Percentiles rank a stretch among this genome's conserved stretches.
phyloP scores from a whole-genome alignment of 768 basidiomycete genomes.

The Phaeotremella skinneri region DNA sequence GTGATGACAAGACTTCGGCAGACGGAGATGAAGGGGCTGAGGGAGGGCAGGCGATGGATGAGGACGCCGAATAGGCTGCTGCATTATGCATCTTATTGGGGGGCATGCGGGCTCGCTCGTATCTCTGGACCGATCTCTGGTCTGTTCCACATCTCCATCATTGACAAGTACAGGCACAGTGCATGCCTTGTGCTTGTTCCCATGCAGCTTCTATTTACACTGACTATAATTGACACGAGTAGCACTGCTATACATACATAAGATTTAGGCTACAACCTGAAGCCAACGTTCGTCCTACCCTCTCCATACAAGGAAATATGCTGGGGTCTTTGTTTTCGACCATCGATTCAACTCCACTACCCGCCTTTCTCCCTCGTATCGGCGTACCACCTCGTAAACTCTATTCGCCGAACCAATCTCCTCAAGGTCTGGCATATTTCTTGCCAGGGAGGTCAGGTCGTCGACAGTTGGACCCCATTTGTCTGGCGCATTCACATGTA shows the following conservation, averaged over 20 bases:
- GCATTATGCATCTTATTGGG: too few relatives aligned
- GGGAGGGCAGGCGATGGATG: constrained; percentile 17
- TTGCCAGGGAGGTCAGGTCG: constrained; percentile 26
- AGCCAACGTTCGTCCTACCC: too few relatives aligned
- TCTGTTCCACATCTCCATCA: too few relatives aligned
- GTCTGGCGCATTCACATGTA: constrained; percentile 36
- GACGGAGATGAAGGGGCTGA: constrained; percentile 13
- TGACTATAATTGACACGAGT: too few relatives aligned
- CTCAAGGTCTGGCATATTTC: constrained; percentile 17
- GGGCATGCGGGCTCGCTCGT: too few relatives aligned
- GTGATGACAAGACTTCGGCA: constrained; percentile 5
- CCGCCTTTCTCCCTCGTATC: constrained; percentile 20
- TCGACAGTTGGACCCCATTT: constrained; percentile 30
- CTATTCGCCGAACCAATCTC: constrained; percentile 39
- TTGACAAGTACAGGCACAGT: too few relatives aligned
- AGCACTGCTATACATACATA: too few relatives aligned
- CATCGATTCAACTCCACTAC: constrained; percentile 33
- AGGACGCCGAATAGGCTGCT: constrained; percentile 11
- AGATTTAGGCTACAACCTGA: too few relatives aligned
- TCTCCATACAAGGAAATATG: constrained; percentile 43
- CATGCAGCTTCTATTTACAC: too few relatives aligned
- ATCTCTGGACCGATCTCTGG: too few relatives aligned
- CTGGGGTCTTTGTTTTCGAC: constrained; percentile 32
- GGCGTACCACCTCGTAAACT: constrained; percentile 37
- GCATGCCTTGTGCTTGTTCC: too few relatives aligned